Percentiles rank a stretch among this genome's conserved stretches.
These are phyloP conservation scores for Ganoderma boninense DNA, from an alignment of 1,284 basidiomycete species.

Conservation along the genomic window DNA sequence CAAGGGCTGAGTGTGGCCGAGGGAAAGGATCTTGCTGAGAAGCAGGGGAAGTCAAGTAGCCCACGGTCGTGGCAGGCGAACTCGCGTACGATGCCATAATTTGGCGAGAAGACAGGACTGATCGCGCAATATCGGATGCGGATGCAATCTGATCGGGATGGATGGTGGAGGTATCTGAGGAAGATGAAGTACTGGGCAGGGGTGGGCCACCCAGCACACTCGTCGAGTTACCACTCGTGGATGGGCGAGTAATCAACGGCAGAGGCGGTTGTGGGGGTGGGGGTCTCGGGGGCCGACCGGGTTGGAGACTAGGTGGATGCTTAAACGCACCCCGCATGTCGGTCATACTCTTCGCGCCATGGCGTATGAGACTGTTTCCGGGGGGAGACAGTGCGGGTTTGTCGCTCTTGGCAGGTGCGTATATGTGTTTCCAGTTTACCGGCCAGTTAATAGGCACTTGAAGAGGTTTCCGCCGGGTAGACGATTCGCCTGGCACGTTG, in stretches of 20 bases:
- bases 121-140: conserved; percentile 22
- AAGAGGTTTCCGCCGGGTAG: conserved; percentile 32
- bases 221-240: conserved; percentile 33
- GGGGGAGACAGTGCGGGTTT: conserved; percentile 31
- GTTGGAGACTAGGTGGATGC: conserved; percentile 46
- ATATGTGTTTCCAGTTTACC: conserved; percentile 59
- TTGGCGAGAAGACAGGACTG: conserved; percentile 42
- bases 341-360: conserved; percentile 63
- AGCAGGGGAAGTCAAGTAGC: conserved; percentile 22
- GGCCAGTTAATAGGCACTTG: conserved; percentile 55
- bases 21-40: conserved; percentile 24
- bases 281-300: conserved; percentile 37
- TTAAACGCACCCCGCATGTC: conserved; percentile 54
- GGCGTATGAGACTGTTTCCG: conserved; percentile 35
- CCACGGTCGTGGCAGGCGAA: conserved; percentile 6
- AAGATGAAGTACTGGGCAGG: conserved; percentile 21
- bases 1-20: conserved; percentile 39
- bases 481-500: conserved; percentile 40
- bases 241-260: conserved; percentile 33
- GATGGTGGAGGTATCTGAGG: conserved; percentile 22
- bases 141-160: conserved; percentile 20
- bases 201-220: conserved; percentile 23
- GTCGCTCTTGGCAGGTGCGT: conserved; percentile 35
- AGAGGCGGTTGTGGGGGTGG: conserved; percentile 27
- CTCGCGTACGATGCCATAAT: conserved; percentile 50